Evolutionary conservation across 2,329 filamentous ascomycete species (phyloP), one percentile per base, ranked within the genome.

Genomic region (Tympanopsis confertula): DNA sequence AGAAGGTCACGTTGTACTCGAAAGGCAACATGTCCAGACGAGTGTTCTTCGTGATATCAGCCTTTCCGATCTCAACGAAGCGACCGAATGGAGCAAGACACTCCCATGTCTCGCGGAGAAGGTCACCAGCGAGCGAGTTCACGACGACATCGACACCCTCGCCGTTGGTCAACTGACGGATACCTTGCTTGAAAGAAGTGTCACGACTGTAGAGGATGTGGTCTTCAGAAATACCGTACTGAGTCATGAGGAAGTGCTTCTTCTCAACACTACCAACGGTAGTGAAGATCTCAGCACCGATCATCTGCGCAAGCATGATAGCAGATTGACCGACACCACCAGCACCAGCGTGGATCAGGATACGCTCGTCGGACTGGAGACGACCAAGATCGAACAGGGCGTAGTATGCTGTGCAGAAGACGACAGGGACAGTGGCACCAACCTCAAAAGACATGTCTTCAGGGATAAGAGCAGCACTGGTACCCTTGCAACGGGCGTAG

Each of bases 21-120:
- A 58, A 66, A 45, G 62, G 61, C 2, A 62, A 38, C 0, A 56
- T 58, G 39, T 65, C 61, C 3, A 62, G 48, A 0, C 57, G 56
- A 2, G 60, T 61, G 1, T 55, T 44, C 0, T 52, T 55, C 1
- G 58, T 55, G 12, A 70, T 56, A 14, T 58, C 58, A 24, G n/a
- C n/a, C 35, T 50, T 52, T 1, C 49, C 52, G 28, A 59, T 48
- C 40, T 60, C 57, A 1, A 61, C 33, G 35, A 61, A 56, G 4
- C 49, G 41, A 4, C 58, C 57, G 35, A 50, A 53, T 0, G 45
- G 45, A 4, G 54, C 50, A 14, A 61, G 28, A 38, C 47, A 50
- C 15, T 44, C 29, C 43, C 43, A 50, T 2, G 50, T 45, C 2
- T 45, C 38, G 12, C 37, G 40, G 3, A 47, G 36, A 5, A 39